These are phyloP conservation scores for Acrocalymma vagum DNA, from an alignment of 2,329 filamentous ascomycete species.

Conservation along the genomic window DNA sequence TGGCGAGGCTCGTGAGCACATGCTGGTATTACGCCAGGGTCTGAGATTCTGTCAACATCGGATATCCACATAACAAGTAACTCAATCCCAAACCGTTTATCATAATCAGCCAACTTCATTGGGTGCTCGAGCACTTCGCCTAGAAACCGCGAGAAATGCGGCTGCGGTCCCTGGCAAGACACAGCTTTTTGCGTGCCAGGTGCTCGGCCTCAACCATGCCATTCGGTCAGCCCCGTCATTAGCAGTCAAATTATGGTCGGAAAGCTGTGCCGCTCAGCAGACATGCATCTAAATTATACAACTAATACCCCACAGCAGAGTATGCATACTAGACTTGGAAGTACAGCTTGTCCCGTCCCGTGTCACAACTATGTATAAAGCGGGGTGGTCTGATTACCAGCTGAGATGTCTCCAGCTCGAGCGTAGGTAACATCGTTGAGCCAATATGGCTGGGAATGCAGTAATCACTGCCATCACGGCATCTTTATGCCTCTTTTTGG, in stretches of 20 bases:
- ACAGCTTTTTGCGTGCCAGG: too few species aligned
- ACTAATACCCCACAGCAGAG: conserved; percentile 11
- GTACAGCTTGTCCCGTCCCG: too few species aligned
- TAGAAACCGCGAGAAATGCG: too few species aligned
- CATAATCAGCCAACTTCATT: conserved; percentile 5
- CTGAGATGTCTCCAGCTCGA: neutral
- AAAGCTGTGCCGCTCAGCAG: neutral
- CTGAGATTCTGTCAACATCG: neutral
- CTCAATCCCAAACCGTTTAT: conserved; percentile 16
- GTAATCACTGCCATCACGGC: conserved; percentile 30
- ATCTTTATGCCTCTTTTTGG: conserved; percentile 29
- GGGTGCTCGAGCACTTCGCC: neutral
- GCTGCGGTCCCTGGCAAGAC: conserved; percentile 4
- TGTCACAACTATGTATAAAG: conserved; percentile 23
- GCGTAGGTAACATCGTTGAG: too few species aligned
- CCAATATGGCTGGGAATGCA: conserved; percentile 29
- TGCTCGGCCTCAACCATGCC: conserved; percentile 2
- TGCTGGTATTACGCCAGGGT: neutral
- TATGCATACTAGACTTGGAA: conserved; percentile 4
- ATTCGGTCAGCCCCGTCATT: neutral
- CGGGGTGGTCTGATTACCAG: conserved; percentile 4
- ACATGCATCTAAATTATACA: conserved; percentile 21
- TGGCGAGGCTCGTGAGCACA: conserved; percentile 19
- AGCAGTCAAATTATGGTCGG: neutral
- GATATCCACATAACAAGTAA: neutral